Conservation (phyloP, 2,329 filamentous ascomycete genomes). For the Cytospora leucostoma region DNA sequence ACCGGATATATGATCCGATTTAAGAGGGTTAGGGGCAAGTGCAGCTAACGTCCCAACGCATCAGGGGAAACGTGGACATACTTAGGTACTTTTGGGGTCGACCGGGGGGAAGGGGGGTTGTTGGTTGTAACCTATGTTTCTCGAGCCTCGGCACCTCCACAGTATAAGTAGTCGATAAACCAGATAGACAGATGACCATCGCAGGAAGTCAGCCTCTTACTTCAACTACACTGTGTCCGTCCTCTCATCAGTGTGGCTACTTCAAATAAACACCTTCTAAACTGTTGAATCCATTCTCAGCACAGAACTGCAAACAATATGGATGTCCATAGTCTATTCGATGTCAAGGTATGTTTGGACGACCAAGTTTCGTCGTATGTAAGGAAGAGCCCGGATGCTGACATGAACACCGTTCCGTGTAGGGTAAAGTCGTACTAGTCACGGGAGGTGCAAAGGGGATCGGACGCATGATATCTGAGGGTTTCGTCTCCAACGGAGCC, state of each 20-base stretch:
- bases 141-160: not conserved
- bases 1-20: not conserved
- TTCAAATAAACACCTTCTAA: not conserved
- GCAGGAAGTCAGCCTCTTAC: no score
- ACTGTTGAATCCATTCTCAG: not conserved
- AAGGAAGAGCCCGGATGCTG: not conserved
- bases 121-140: no score
- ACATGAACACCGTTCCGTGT: slow-evolving; percentile 9
- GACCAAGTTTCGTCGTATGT: not conserved
- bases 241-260: not conserved
- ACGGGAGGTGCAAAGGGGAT: slow-evolving; percentile 64
- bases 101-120: not conserved
- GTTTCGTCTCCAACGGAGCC: slow-evolving; percentile 64
- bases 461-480: slow-evolving; percentile 67
- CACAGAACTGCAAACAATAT: slow-evolving; percentile 32
- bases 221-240: not conserved
- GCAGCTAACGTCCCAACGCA: not conserved
- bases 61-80: not conserved
- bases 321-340: slow-evolving; percentile 58
- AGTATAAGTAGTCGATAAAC: not conserved
- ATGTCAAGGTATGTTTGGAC: slow-evolving; percentile 55
- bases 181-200: not conserved
- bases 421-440: slow-evolving; percentile 61
- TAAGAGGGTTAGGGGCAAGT: not conserved
- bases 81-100: no score